Conservation (phyloP, 768 basidiomycete genomes). For the Glaciozyma antarctica region DNA sequence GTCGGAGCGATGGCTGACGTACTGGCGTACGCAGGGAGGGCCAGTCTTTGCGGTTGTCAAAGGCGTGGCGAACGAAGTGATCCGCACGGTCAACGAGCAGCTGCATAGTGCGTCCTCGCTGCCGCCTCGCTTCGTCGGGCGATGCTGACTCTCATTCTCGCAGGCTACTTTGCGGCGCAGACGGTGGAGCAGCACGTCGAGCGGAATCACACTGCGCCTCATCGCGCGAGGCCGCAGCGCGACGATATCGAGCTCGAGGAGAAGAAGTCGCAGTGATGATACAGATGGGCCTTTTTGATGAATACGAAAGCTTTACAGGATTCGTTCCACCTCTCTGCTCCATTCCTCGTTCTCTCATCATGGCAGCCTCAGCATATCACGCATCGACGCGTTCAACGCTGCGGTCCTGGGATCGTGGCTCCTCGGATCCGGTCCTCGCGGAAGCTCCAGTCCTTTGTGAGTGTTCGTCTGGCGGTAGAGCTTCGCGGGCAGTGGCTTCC, state of each 20-base stretch:
- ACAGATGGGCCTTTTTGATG: too few species aligned
- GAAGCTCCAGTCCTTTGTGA: too few species aligned
- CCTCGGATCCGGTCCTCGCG: too few species aligned
- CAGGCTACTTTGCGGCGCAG: conserved; percentile 28
- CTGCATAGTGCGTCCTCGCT: conserved; percentile 19
- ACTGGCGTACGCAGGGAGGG: conserved; percentile 20
- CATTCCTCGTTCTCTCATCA: too few species aligned
- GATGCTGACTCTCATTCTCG: background rate
- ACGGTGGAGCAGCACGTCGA: conserved; percentile 13
- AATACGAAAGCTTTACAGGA: too few species aligned
- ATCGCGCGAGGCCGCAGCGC: background rate
- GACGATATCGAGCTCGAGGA: conserved; percentile 18
- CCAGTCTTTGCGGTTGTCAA: conserved; percentile 31
- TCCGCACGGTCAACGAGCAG: conserved; percentile 33
- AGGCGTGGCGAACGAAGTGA: conserved; percentile 31
- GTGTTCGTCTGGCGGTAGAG: too few species aligned
- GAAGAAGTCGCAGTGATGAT: conserved; percentile 7
- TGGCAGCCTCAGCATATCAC: too few species aligned
- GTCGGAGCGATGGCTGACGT: background rate
- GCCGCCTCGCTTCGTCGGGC: background rate
- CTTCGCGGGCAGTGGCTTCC: too few species aligned
- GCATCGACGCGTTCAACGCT: too few species aligned
- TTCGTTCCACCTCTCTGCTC: too few species aligned
- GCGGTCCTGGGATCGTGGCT: too few species aligned
- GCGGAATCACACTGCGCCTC: background rate